These are phyloP conservation scores for Holtermannia corniformis DNA, from an alignment of 768 basidiomycete genomes.

Conservation along the genomic window DNA sequence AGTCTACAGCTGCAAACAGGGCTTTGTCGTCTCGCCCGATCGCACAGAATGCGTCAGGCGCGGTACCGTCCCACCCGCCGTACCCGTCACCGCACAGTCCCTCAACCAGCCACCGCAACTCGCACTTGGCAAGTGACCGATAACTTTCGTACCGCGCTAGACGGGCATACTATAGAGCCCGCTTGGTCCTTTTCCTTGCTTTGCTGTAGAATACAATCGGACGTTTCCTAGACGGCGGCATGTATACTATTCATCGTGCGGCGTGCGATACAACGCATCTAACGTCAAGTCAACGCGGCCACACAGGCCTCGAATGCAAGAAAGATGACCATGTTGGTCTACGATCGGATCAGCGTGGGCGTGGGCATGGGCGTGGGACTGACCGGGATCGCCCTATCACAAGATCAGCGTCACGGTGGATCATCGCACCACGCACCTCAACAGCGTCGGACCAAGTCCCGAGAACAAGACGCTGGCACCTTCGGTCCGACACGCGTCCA, in stretches of 20 bases:
- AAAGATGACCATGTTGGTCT: slow-evolving; percentile 40
- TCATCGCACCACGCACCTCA: slow-evolving; percentile 50
- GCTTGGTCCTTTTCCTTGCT: too few species aligned
- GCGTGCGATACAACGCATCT: neutral
- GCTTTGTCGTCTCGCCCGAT: slow-evolving; percentile 36
- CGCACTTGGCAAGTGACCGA: neutral
- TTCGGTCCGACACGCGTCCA: slow-evolving; percentile 45
- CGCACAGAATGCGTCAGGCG: slow-evolving; percentile 28
- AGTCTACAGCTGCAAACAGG: slow-evolving; percentile 36
- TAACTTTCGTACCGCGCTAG: too few species aligned
- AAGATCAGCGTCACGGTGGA: slow-evolving; percentile 6
- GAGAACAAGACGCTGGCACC: slow-evolving; percentile 63
- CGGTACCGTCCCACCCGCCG: slow-evolving; percentile 19
- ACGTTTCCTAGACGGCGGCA: too few species aligned
- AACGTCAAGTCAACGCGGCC: slow-evolving; percentile 9
- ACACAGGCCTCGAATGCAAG: slow-evolving; percentile 39
- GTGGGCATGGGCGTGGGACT: too few species aligned
- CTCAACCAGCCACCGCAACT: neutral
- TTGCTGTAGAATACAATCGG: too few species aligned
- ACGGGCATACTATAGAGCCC: too few species aligned
- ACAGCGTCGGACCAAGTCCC: slow-evolving; percentile 68
- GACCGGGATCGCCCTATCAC: too few species aligned
- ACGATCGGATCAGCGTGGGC: neutral
- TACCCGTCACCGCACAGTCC: slow-evolving; percentile 21
- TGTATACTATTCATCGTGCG: too few species aligned